Conservation (phyloP, 768 basidiomycete species). For the Trametes elegans region DNA sequence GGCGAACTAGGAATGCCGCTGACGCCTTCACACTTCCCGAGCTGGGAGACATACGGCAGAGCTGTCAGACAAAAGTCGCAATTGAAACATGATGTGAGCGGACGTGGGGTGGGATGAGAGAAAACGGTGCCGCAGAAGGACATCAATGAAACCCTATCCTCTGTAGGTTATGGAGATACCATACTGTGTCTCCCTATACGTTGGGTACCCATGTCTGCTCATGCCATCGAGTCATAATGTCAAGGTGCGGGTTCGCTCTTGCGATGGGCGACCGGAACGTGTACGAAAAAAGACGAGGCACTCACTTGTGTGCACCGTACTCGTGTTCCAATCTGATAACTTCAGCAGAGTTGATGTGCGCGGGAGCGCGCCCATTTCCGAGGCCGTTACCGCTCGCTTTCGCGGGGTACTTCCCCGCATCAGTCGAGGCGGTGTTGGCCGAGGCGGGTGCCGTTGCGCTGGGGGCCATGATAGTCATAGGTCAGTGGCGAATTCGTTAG, state of each 20-base stretch:
- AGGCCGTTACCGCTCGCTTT: slow-evolving; percentile 6
- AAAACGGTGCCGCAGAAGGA: slow-evolving; percentile 1
- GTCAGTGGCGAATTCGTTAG: no score
- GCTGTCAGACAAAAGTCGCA: slow-evolving; percentile 6
- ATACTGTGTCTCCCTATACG: not conserved
- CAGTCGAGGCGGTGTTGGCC: not conserved
- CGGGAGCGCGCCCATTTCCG: slow-evolving; percentile 16
- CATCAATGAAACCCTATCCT: not conserved
- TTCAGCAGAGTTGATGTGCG: slow-evolving; percentile 54
- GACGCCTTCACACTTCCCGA: slow-evolving; percentile 8
- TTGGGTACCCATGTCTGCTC: not conserved
- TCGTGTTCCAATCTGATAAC: slow-evolving; percentile 81
- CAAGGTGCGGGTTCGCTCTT: not conserved
- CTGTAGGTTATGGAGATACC: not conserved
- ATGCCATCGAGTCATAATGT: not conserved
- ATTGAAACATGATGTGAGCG: not conserved
- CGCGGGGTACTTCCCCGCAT: not conserved
- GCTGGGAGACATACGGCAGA: slow-evolving; percentile 5
- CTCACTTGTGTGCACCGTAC: slow-evolving; percentile 88
- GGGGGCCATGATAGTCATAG: slow-evolving; percentile 14
- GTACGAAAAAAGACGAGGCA: not conserved
- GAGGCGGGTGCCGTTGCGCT: slow-evolving; percentile 1
- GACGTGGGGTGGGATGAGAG: not conserved
- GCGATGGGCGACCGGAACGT: not conserved
- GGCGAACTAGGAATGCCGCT: slow-evolving; percentile 11